Percentiles rank a stretch among this genome's conserved stretches.
Conservation (phyloP, 768 basidiomycete species). For the Suillus ampliporus region DNA sequence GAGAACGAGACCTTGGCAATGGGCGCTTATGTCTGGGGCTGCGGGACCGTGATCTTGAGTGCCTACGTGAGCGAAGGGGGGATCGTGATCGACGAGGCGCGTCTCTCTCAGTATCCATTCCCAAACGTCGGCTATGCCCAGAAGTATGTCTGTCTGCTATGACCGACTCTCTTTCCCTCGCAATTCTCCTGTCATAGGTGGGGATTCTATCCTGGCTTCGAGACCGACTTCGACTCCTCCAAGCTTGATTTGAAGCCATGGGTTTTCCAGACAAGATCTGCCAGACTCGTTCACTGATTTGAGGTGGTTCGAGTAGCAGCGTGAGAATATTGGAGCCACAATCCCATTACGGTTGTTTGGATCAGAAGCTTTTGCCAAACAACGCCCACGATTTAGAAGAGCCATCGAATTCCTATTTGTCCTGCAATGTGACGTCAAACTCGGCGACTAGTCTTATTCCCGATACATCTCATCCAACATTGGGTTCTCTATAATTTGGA, state of each 20-base stretch:
- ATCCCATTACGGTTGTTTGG: conserved; percentile 31
- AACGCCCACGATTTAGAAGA: conserved; percentile 13
- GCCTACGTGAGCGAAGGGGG: conserved; percentile 8
- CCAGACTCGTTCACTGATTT: background rate
- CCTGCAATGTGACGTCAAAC: background rate
- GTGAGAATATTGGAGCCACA: conserved; percentile 2
- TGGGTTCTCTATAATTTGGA: background rate
- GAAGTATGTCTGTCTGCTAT: background rate
- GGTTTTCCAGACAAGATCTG: background rate
- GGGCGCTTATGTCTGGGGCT: conserved; percentile 8
- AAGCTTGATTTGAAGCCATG: conserved; percentile 30
- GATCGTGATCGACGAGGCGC: conserved; percentile 13
- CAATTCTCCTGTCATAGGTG: background rate
- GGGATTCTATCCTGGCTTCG: conserved; percentile 17
- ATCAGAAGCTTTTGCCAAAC: conserved; percentile 33
- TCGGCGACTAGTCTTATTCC: background rate
- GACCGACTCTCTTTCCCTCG: background rate
- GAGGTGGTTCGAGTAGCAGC: background rate
- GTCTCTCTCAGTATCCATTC: conserved; percentile 1
- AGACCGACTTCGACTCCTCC: conserved; percentile 27
- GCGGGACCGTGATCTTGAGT: conserved; percentile 10
- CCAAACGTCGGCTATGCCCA: background rate
- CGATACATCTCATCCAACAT: background rate
- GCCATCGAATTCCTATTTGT: background rate
- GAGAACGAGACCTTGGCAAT: conserved; percentile 13